A percentile compares a stretch with the other conserved stretches of the same genome.
Evolutionary conservation across 2,329 filamentous ascomycete species (phyloP).

Genomic region (Setomelanomma holmii): DNA sequence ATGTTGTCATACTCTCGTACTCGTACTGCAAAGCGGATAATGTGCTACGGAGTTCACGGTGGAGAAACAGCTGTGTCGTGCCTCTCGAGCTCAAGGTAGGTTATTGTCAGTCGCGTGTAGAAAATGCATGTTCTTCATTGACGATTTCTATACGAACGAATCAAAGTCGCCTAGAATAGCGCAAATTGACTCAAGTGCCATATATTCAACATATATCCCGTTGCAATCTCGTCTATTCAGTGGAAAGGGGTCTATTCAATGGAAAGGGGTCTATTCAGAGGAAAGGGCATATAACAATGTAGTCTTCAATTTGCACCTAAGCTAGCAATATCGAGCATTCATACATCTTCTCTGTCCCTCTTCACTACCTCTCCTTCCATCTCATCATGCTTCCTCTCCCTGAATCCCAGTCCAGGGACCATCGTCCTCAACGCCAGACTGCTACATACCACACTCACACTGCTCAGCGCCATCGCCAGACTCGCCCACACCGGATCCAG

Average conservation of each 20-base stretch:
- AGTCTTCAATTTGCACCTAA: not conserved
- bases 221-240: no score
- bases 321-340: not conserved
- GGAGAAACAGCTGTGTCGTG: no score
- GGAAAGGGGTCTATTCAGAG: no score
- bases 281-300: no score
- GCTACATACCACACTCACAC: slow-evolving; percentile 85
- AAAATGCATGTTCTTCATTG: not conserved
- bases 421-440: slow-evolving; percentile 72
- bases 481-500: slow-evolving; percentile 86
- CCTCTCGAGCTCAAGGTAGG: no score
- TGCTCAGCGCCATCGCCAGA: slow-evolving; percentile 91
- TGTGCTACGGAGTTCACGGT: no score
- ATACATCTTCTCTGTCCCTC: not conserved
- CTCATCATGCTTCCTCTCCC: slow-evolving; percentile 17
- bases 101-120: not conserved
- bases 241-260: no score
- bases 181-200: not conserved
- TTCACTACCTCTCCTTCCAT: not conserved
- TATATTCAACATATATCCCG: no score
- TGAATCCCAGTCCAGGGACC: slow-evolving; percentile 55
- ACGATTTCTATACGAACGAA: not conserved
- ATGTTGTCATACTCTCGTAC: slow-evolving; percentile 15
- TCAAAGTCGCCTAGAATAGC: not conserved
- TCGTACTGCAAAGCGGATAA: not conserved